Base-by-base conservation (phyloP, 169 alveolate genomes). In the Plasmodium reichenowi region DNA sequence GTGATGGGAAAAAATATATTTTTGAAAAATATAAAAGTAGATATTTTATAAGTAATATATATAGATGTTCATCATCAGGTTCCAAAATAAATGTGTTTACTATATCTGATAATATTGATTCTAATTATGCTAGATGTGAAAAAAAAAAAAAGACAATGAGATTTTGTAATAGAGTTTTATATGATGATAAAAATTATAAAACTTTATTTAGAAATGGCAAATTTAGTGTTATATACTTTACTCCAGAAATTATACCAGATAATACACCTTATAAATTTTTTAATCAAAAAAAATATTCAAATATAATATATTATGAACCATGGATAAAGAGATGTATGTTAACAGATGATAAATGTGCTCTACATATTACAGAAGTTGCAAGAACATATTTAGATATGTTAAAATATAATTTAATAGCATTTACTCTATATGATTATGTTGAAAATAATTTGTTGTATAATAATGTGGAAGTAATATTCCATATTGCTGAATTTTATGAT, bases 161-260 rank as follows among this genome's bases (percentile, higher is more conserved):
- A 10, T 80, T 80, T 52, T 80, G 90, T 63, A 47, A 68, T 20
- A 26, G 72, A 1, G 83, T 80, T 1, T 4, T 80, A 15, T 80
- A 80, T 29, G 90, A 80, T 43, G 59, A 80, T 48, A 43, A 26
- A 10, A 80, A 68, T 48, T 80, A 80, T 80, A 52, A 63, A 72
- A 68, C 83, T 1, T 59, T 80, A 9, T 80, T 17, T 68, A 43
- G 90, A 52, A 80, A 80, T 47, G 90, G 90, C 32, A 80, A 80
- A 56, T 80, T 29, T 20, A 80, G 83, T 29, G 85, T 80, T 17
- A 48, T 80, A 0, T 67, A 80, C 38, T 80, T 80, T 68, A 20
- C 7, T 8, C 73, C 85, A 24, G 12, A 43, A 66, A n/a, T 56
- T n/a, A 45, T 52, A 13, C 32, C 38, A 24, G 90, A 80, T 56